Evolutionary conservation across 2,329 filamentous ascomycete genomes (phyloP), one percentile per base, ranked within the genome.

Genomic region (Pseudogymnoascus sp.): DNA sequence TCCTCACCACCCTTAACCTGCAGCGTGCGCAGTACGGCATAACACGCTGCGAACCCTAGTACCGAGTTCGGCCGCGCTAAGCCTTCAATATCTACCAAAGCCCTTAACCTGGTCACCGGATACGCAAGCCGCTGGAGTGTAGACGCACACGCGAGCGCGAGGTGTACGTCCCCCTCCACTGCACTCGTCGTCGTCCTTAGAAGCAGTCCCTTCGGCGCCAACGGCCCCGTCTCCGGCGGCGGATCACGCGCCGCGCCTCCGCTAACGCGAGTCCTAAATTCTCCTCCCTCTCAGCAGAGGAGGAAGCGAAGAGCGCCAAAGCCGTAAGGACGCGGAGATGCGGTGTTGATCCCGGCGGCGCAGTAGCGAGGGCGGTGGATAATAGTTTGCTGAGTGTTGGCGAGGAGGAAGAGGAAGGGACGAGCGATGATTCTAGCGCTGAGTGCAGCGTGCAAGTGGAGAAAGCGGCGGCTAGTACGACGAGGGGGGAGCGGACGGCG

Each of bases 401-500:
- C 28, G 77, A 76, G 43, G 83, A 81, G 16, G 40, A 21, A 3
- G 40, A 5, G 16, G 40, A 41, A 18, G 40, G 16, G 8, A 41
- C 8, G 35, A 96, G 79, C 37, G 83, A 87, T 14, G 80, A 79
- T 11, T 86, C 79, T 28, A 97, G 81, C 2, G 85, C 86, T 63
- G 83, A 82, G 69, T 92, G 89, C 38, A 96, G 77, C 11, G 85
- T 80, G 62, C 88, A 81, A 66, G 86, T 91, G 0, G 93, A 96
- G 79, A 88, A 95, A 93, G 93, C 97, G 1, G 93, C 91, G 5
- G 93, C 91, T 60, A 97, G 85, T 11, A 91, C 92, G 74, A 97
- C 93, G 67, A 97, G 83, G 0, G 93, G 91, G 16, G 91, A 95
- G 61, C 89, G 86, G 64, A 97, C 90, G 2, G 91, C 88, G 61